Conservation (phyloP, 169 alveolate species). For the Cryptosporidium parvum region DNA sequence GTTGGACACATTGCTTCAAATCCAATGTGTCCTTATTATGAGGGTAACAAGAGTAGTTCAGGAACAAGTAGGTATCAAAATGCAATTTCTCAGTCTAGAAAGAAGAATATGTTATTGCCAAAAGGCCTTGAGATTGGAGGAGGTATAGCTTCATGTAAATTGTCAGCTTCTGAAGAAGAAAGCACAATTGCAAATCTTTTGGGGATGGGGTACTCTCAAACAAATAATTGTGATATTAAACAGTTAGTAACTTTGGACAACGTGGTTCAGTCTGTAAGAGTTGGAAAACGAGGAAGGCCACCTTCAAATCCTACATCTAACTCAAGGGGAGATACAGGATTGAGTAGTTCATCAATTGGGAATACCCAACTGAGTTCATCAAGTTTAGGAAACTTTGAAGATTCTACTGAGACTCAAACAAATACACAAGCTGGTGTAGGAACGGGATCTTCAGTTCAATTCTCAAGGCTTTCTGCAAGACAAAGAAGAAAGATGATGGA, state of each 20-base stretch:
- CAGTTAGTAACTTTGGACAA: slow-evolving; percentile 54
- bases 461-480: slow-evolving; percentile 68
- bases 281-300: slow-evolving; percentile 65
- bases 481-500: slow-evolving; percentile 75
- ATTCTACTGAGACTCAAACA: neutral
- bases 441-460: slow-evolving; percentile 19
- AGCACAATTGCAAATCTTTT: slow-evolving; percentile 47
- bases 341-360: neutral
- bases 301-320: slow-evolving; percentile 9
- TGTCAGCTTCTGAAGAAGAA: slow-evolving; percentile 69
- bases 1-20: slow-evolving; percentile 90
- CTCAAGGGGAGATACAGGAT: neutral
- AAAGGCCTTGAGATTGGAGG: slow-evolving; percentile 5
- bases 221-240: neutral
- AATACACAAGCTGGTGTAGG: neutral
- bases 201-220: slow-evolving; percentile 64
- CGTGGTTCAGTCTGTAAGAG: slow-evolving; percentile 34
- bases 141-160: slow-evolving; percentile 44
- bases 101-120: slow-evolving; percentile 1
- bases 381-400: neutral
- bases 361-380: neutral
- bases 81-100: slow-evolving; percentile 50
- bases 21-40: slow-evolving; percentile 85
- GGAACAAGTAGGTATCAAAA: slow-evolving; percentile 68
- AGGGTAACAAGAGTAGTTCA: slow-evolving; percentile 76